Evolutionary conservation across 352 stramenopile species (phyloP), one percentile per base, ranked within the genome.

Genomic region (Phytopythium boreale): DNA sequence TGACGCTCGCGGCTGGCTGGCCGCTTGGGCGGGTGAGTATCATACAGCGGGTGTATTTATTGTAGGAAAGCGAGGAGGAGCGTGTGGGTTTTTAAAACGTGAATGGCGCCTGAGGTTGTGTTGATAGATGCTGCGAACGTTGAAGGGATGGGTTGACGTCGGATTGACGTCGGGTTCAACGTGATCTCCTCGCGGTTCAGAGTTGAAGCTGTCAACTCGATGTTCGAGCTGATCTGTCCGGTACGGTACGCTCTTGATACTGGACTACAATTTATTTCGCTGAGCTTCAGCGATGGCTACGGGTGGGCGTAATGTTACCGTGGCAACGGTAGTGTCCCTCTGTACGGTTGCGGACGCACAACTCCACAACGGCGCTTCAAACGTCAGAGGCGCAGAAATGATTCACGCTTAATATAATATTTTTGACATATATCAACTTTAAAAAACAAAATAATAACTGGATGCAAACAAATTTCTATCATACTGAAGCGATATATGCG

Each of bases 11-110:
- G 7, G 5, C 34, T 15, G 34, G 34, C 34, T 39, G 34, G 10
- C 34, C 34, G 10, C 34, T 15, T 7, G 6, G 43, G 43, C 6
- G 20, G 7, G n/a, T 8, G 43, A 14, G 43, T 52, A 52, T 31
- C 46, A 31, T 52, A 52, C 22, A 24, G 49, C 26, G 15, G 14
- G 49, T 37, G 26, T 56, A 56, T 56, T 56, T 56, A 56, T 56
- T 56, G 49, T n/a, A 56, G 49, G 44, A 20, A 9, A 29, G 44
- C 44, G 44, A 43, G 37, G 1, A 51, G 44, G 44, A 39, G 34
- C 34, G 44, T 19, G 43, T 50, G 43, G 43, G 39, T 46, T n/a
- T n/a, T n/a, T 39, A 4, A 19, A 49, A 49, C 26, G 43, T 10
- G 19, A 49, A 26, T 20, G 39, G 39, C 19, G 39, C 10, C 39